phyloP scores from a whole-genome alignment of 371 early-diverging fungal genomes.

The Pancytospora philotis region DNA sequence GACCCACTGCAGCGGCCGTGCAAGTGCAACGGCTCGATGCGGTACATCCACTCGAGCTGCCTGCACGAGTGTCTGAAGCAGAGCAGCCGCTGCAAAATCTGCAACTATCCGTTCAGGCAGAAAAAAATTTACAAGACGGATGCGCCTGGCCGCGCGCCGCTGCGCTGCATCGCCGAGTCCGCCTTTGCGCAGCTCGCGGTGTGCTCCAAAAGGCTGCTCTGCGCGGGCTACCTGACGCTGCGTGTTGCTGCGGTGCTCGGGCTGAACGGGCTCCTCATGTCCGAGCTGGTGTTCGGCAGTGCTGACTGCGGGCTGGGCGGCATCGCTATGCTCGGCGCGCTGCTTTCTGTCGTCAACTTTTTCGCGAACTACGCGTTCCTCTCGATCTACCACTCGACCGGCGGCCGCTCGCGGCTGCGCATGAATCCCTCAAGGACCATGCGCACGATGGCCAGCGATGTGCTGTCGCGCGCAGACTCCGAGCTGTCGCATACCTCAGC shows the following conservation, averaged over 20 bases:
- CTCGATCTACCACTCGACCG: not conserved
- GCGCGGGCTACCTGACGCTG: not conserved
- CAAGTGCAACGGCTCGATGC: constrained; percentile 50
- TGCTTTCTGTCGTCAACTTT: not conserved
- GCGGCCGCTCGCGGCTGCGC: not conserved
- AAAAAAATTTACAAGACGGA: constrained; percentile 29
- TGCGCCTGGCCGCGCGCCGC: constrained; percentile 17
- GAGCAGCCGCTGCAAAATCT: constrained; percentile 38
- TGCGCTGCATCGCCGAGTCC: not conserved
- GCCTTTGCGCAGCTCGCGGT: not conserved
- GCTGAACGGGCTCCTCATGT: not conserved
- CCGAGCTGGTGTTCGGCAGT: not conserved
- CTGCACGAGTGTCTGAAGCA: constrained; percentile 44
- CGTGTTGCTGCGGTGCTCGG: not conserved
- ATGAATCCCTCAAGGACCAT: not conserved
- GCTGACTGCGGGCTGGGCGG: not conserved
- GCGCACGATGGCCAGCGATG: not conserved
- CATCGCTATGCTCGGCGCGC: not conserved
- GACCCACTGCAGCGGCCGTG: constrained; percentile 41
- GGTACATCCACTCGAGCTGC: constrained; percentile 48
- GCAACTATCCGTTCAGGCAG: constrained; percentile 37
- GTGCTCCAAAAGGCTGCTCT: not conserved
- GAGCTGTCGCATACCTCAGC: not conserved
- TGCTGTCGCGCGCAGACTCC: not conserved
- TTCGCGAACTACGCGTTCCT: not conserved